These are phyloP conservation scores for Cladosporium sp. DNA, from an alignment of 2,329 filamentous ascomycete species.

Conservation along the genomic window DNA sequence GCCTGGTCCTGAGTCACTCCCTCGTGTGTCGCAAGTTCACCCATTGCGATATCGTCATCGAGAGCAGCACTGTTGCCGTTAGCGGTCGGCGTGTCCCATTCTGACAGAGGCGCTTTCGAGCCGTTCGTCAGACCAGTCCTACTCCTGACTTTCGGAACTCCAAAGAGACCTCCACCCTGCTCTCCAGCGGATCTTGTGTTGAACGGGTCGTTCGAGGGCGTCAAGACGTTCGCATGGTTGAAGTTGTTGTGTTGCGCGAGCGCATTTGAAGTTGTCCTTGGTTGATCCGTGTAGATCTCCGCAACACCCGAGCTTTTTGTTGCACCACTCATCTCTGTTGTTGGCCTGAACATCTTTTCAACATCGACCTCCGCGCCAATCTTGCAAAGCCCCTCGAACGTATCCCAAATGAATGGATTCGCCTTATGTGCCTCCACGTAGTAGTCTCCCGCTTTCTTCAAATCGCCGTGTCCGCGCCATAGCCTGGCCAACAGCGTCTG, in stretches of 20 bases:
- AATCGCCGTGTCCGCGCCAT: constrained; percentile 71
- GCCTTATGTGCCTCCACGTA: constrained; percentile 83
- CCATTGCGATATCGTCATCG: constrained; percentile 40
- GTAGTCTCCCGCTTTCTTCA: constrained; percentile 74
- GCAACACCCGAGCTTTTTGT: constrained; percentile 12
- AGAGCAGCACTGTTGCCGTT: constrained; percentile 30
- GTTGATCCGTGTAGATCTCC: constrained; percentile 28
- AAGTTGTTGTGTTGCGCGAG: constrained; percentile 22
- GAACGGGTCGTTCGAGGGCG: constrained; percentile 41
- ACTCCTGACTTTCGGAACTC: constrained; percentile 39
- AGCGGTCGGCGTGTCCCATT: constrained; percentile 43
- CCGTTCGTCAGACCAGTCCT: constrained; percentile 28
- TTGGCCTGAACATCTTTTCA: constrained; percentile 78
- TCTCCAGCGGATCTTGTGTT: constrained; percentile 27
- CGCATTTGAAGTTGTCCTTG: constrained; percentile 18
- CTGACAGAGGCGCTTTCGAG: constrained; percentile 15
- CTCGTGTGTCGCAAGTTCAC: constrained; percentile 20
- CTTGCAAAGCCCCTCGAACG: constrained; percentile 82
- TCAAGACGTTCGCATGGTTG: constrained; percentile 21
- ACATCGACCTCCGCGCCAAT: constrained; percentile 72
- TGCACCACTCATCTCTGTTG: constrained; percentile 52
- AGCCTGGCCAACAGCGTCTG: constrained; percentile 80
- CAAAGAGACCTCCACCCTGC: constrained; percentile 30
- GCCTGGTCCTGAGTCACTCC: constrained; percentile 8
- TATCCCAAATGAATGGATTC: constrained; percentile 98